phyloP scores from a whole-genome alignment of 1,284 basidiomycete species.

The Ceratobasidium sp. region DNA sequence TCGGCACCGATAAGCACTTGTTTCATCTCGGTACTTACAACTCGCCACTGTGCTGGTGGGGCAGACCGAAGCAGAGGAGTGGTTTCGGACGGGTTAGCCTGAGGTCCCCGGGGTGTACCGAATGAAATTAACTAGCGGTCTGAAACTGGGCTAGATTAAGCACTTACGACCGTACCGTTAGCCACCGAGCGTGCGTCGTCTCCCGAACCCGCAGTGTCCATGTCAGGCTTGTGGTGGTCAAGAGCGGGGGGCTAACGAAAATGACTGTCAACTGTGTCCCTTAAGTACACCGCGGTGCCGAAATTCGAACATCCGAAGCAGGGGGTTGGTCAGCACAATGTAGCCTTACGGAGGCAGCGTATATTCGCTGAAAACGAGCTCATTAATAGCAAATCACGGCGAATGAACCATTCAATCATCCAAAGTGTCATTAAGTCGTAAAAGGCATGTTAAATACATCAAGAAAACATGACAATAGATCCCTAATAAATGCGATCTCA shows the following conservation, averaged over 20 bases:
- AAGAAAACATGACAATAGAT: background rate
- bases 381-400: background rate
- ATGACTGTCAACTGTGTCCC: background rate
- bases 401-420: background rate
- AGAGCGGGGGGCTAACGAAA: background rate
- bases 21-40: background rate
- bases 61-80: background rate
- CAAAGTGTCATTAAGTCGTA: background rate
- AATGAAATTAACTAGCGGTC: too few relatives aligned
- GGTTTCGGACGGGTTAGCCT: background rate
- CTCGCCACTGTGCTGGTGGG: slow-evolving; percentile 8
- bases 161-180: slow-evolving; percentile 15
- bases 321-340: background rate
- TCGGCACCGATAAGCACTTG: background rate
- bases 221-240: background rate
- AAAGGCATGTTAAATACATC: background rate
- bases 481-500: background rate
- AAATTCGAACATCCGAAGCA: background rate
- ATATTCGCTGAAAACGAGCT: background rate
- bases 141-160: background rate
- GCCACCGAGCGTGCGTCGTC: slow-evolving; percentile 15
- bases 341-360: background rate
- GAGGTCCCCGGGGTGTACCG: background rate
- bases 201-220: slow-evolving; percentile 6
- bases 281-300: background rate